These are phyloP conservation scores for Pichia manshurica DNA, from an alignment of 805 yeast species.

Conservation along the genomic window DNA sequence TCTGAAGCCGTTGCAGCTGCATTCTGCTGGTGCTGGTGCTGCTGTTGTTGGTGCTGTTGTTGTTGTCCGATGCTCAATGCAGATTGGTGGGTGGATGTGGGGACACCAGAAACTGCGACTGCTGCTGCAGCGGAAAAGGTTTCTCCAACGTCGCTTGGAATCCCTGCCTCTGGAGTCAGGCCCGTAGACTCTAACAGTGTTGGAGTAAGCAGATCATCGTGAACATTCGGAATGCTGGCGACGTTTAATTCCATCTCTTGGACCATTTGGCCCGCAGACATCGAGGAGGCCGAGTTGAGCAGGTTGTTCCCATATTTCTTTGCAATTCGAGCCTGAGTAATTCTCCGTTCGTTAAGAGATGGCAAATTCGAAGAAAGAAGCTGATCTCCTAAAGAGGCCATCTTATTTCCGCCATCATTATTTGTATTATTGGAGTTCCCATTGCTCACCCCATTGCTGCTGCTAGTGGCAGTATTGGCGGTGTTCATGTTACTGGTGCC, in stretches of 20 bases:
- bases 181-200: slow-evolving; percentile 4
- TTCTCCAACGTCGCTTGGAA: background rate
- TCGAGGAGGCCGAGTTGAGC: background rate
- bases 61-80: background rate
- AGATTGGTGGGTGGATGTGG: background rate
- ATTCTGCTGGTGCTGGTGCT: background rate
- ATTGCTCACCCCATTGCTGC: background rate
- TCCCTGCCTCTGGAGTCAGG: slow-evolving; percentile 2
- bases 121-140: no score
- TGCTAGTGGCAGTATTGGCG: background rate
- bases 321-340: background rate
- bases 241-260: background rate
- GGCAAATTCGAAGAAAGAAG: background rate
- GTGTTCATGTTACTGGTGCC: background rate
- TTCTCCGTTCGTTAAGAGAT: background rate
- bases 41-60: background rate
- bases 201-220: slow-evolving; percentile 4
- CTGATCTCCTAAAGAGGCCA: no score
- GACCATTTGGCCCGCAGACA: background rate
- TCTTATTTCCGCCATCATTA: background rate
- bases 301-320: background rate
- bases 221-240: background rate
- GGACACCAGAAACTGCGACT: background rate
- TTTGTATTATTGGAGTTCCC: background rate
- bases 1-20: background rate